Percentiles rank a stretch among this genome's conserved stretches.
Conservation (phyloP, 2,329 filamentous ascomycete genomes). For the Diaporthe humulicola region DNA sequence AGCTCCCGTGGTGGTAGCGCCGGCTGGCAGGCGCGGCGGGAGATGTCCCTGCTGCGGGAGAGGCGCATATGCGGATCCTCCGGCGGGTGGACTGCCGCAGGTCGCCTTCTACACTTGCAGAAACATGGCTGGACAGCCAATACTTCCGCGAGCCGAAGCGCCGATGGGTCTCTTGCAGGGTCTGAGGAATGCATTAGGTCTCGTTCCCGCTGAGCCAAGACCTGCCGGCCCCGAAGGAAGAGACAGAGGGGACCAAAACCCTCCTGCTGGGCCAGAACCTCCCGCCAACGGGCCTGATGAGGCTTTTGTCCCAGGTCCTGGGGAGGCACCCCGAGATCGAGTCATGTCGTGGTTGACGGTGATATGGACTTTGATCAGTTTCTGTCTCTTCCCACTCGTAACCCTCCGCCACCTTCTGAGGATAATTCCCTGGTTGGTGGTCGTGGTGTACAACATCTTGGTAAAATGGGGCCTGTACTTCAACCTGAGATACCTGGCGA, state of each 20-base stretch:
- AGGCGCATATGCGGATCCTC: not conserved
- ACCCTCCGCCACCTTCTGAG: not conserved
- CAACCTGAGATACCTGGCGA: not conserved
- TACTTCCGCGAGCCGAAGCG: not conserved
- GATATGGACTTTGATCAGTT: not conserved
- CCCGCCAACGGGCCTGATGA: not conserved
- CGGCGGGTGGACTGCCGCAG: not conserved
- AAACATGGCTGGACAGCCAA: not conserved
- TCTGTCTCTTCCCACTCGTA: not conserved
- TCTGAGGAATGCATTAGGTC: not conserved
- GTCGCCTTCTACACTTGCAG: slow-evolving; percentile 30
- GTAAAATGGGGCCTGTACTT: not conserved
- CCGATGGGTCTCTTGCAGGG: not conserved
- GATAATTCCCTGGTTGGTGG: not conserved
- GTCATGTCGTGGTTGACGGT: not conserved
- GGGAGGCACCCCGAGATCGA: not conserved
- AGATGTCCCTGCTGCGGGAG: slow-evolving; percentile 26
- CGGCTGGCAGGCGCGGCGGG: not conserved
- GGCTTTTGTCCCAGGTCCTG: not conserved
- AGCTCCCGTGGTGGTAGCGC: not conserved
- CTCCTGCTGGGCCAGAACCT: not conserved
- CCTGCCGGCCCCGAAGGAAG: not conserved
- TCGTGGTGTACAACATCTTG: not conserved
- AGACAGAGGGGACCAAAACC: not conserved
- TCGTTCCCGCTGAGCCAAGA: not conserved